A percentile compares a stretch with the other conserved stretches of the same genome.
These are phyloP conservation scores for Aureobasidium sp. DNA, from an alignment of 2,329 filamentous ascomycete genomes.

Conservation along the genomic window DNA sequence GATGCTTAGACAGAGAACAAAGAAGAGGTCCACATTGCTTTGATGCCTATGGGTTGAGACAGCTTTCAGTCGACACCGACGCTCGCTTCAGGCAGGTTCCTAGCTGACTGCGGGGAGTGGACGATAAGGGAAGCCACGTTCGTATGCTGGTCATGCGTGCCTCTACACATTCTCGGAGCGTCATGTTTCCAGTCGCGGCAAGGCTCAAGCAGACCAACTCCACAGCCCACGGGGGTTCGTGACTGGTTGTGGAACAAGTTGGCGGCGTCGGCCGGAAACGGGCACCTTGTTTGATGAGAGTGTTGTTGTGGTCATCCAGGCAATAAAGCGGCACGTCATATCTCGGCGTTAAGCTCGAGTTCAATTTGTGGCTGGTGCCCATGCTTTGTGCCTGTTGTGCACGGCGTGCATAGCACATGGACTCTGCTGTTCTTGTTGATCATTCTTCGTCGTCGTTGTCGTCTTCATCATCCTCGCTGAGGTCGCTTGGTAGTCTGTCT, in stretches of 20 bases:
- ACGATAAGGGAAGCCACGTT: conserved; percentile 14
- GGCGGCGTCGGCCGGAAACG: conserved; percentile 11
- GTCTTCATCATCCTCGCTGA: conserved; percentile 14
- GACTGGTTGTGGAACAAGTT: conserved; percentile 5
- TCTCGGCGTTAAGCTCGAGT: conserved; percentile 8
- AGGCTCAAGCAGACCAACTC: background rate
- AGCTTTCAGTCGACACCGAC: background rate
- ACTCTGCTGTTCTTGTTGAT: background rate
- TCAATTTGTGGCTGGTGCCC: background rate
- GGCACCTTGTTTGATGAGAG: conserved; percentile 4
- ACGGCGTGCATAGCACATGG: background rate
- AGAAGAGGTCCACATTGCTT: background rate
- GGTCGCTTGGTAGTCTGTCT: conserved; percentile 27
- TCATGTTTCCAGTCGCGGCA: background rate
- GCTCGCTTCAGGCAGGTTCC: background rate
- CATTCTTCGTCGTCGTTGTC: conserved; percentile 1
- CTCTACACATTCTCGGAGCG: background rate
- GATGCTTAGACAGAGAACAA: background rate
- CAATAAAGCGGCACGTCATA: conserved; percentile 12
- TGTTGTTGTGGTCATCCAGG: conserved; percentile 11
- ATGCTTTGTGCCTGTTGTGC: background rate
- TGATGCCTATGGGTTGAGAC: conserved; percentile 1
- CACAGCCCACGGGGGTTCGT: conserved; percentile 4
- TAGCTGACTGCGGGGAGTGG: conserved; percentile 3
- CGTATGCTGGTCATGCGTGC: conserved; percentile 13